Evolutionary conservation across 2,329 filamentous ascomycete genomes (phyloP).

Genomic region (Nothophoma quercina): DNA sequence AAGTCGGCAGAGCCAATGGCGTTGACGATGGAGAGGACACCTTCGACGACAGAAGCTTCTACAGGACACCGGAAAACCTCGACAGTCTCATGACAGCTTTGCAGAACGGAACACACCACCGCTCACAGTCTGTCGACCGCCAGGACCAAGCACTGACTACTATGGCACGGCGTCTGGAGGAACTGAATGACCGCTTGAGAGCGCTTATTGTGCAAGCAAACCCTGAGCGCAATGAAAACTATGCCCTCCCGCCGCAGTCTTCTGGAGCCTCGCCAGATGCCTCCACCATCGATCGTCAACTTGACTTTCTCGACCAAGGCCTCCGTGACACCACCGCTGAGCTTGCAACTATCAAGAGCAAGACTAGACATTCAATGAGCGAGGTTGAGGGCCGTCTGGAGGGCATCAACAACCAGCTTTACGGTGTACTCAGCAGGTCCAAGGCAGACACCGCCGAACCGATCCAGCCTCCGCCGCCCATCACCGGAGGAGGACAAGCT

Average conservation of each 20-base stretch:
- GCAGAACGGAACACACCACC: slow-evolving; percentile 47
- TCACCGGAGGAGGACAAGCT: slow-evolving; percentile 65
- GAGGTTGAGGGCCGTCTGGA: slow-evolving; percentile 52
- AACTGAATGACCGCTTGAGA: slow-evolving; percentile 71
- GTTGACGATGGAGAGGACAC: slow-evolving; percentile 63
- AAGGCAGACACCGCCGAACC: slow-evolving; percentile 61
- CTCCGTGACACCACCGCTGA: slow-evolving; percentile 68
- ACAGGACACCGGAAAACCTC: slow-evolving; percentile 71
- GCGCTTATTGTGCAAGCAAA: slow-evolving; percentile 71
- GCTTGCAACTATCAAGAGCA: slow-evolving; percentile 51
- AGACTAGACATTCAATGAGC: slow-evolving; percentile 37
- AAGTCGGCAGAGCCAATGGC: slow-evolving; percentile 62
- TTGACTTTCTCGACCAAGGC: slow-evolving; percentile 75
- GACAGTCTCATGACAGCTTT: slow-evolving; percentile 57
- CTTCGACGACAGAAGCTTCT: slow-evolving; percentile 81
- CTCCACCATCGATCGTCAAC: slow-evolving; percentile 59
- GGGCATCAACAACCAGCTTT: slow-evolving; percentile 69
- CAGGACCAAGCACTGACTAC: slow-evolving; percentile 63
- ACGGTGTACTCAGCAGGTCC: slow-evolving; percentile 53
- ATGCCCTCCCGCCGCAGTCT: slow-evolving; percentile 38
- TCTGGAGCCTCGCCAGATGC: slow-evolving; percentile 28
- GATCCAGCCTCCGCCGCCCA: slow-evolving; percentile 65
- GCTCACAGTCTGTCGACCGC: slow-evolving; percentile 35
- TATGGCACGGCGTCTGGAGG: slow-evolving; percentile 71
- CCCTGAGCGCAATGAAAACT: slow-evolving; percentile 54